Conservation (phyloP, 1,284 basidiomycete genomes). For the Heterobasidion occidentale region DNA sequence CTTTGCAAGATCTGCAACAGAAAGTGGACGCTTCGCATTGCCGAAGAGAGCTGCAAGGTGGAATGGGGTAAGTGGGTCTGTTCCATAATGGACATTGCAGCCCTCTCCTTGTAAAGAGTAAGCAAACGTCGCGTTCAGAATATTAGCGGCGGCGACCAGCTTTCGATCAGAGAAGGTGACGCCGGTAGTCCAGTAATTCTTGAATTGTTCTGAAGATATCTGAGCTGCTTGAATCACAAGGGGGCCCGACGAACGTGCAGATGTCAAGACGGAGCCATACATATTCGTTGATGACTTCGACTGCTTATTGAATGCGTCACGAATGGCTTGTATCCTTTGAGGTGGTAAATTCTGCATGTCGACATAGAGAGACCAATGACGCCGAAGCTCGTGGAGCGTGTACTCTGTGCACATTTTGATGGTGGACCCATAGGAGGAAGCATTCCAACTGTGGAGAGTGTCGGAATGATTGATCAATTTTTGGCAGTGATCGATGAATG, state of each 20-base stretch:
- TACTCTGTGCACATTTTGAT: slow-evolving; percentile 28
- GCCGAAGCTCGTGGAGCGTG: slow-evolving; percentile 34
- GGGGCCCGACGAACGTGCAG: slow-evolving; percentile 31
- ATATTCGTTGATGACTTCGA: neutral
- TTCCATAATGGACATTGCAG: slow-evolving; percentile 39
- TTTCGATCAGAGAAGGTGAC: slow-evolving; percentile 25
- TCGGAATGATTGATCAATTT: slow-evolving; percentile 30
- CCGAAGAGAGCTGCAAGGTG: slow-evolving; percentile 33
- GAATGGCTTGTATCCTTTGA: slow-evolving; percentile 2
- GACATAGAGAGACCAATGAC: slow-evolving; percentile 34
- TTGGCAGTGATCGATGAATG: slow-evolving; percentile 36
- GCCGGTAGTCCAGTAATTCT: slow-evolving; percentile 37
- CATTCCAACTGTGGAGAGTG: slow-evolving; percentile 33
- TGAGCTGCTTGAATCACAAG: slow-evolving; percentile 21
- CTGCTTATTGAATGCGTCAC: neutral
- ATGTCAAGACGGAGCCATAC: neutral
- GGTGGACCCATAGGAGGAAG: slow-evolving; percentile 30
- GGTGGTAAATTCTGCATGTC: slow-evolving; percentile 12
- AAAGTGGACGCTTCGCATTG: neutral
- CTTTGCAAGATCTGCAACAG: neutral
- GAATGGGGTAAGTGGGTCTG: slow-evolving; percentile 37
- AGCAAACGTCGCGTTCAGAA: slow-evolving; percentile 40
- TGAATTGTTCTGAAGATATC: neutral
- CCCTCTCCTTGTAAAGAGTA: slow-evolving; percentile 32
- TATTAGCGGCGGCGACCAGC: slow-evolving; percentile 18